These are phyloP conservation scores for Blastobotrys proliferans DNA, from an alignment of 1,139 yeast species.

Conservation along the genomic window DNA sequence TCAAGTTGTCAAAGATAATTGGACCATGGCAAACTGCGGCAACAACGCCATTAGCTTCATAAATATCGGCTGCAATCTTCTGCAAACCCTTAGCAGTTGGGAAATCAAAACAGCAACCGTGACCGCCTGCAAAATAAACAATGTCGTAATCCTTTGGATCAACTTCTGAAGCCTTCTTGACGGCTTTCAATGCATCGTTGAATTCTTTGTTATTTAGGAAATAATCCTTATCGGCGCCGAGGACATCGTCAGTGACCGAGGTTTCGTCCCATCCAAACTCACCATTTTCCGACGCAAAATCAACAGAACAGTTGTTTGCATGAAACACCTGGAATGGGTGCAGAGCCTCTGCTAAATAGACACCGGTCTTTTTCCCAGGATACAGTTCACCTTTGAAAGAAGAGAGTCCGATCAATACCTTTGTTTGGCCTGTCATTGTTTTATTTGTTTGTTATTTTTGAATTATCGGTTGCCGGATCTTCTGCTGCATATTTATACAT, in stretches of 20 bases:
- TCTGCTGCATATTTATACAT: too few species aligned
- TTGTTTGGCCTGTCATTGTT: slow-evolving; percentile 17
- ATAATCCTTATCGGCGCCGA: slow-evolving; percentile 44
- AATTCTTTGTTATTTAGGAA: slow-evolving; percentile 42
- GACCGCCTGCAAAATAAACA: slow-evolving; percentile 63
- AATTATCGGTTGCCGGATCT: too few species aligned
- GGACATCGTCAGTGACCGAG: slow-evolving; percentile 41
- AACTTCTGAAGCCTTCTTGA: slow-evolving; percentile 23
- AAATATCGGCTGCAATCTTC: slow-evolving; percentile 44
- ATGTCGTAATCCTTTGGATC: slow-evolving; percentile 45
- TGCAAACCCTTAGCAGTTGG: slow-evolving; percentile 50
- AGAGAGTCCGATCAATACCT: slow-evolving; percentile 51
- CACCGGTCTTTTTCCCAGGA: slow-evolving; percentile 52
- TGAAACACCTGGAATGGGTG: slow-evolving; percentile 52
- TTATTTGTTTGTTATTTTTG: too few species aligned
- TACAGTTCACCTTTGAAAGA: slow-evolving; percentile 49
- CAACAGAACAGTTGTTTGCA: slow-evolving; percentile 48
- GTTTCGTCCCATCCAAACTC: slow-evolving; percentile 52
- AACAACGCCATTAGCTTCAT: slow-evolving; percentile 50
- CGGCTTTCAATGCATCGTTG: slow-evolving; percentile 34
- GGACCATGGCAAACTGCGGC: slow-evolving; percentile 70
- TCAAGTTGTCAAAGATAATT: slow-evolving; percentile 46
- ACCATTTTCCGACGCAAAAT: slow-evolving; percentile 57
- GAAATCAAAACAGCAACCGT: slow-evolving; percentile 56
- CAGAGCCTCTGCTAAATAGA: slow-evolving; percentile 51